A percentile compares a stretch with the other conserved stretches of the same genome.
Evolutionary conservation across 2,329 filamentous ascomycete species (phyloP).

Genomic region (Penicillium sp.): DNA sequence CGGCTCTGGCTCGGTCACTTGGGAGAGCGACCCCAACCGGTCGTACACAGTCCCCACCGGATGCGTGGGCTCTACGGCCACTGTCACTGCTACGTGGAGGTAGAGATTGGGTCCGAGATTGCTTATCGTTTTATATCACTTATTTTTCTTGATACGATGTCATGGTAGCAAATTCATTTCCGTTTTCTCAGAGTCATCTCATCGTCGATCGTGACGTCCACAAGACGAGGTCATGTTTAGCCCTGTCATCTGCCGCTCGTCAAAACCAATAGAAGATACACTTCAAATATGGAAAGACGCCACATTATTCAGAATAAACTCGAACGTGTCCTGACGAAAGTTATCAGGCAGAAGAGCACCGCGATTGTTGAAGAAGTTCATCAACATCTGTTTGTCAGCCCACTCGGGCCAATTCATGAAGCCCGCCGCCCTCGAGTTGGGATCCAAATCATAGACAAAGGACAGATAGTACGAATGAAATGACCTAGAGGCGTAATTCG

Average conservation of each 20-base stretch:
- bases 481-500: conserved; percentile 55
- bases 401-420: conserved; percentile 52
- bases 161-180: too few species aligned
- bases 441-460: conserved; percentile 65
- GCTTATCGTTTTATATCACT: too few species aligned
- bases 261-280: too few species aligned
- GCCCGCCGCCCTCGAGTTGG: conserved; percentile 51
- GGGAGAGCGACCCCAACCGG: conserved; percentile 56
- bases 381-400: conserved; percentile 45
- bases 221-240: too few species aligned
- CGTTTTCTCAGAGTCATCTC: not conserved
- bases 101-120: conserved; percentile 6
- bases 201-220: not conserved
- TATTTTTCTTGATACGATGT: too few species aligned
- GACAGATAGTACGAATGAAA: conserved; percentile 66
- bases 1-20: conserved; percentile 46
- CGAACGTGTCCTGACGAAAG: conserved; percentile 43
- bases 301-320: conserved; percentile 32
- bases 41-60: conserved; percentile 36
- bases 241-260: too few species aligned
- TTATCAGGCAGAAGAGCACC: conserved; percentile 42
- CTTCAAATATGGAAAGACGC: conserved; percentile 22
- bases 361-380: conserved; percentile 42
- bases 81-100: conserved; percentile 37
- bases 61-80: conserved; percentile 30